These are phyloP conservation scores for Ophiocordyceps unilateralis DNA, from an alignment of 2,329 filamentous ascomycete genomes.

Conservation along the genomic window DNA sequence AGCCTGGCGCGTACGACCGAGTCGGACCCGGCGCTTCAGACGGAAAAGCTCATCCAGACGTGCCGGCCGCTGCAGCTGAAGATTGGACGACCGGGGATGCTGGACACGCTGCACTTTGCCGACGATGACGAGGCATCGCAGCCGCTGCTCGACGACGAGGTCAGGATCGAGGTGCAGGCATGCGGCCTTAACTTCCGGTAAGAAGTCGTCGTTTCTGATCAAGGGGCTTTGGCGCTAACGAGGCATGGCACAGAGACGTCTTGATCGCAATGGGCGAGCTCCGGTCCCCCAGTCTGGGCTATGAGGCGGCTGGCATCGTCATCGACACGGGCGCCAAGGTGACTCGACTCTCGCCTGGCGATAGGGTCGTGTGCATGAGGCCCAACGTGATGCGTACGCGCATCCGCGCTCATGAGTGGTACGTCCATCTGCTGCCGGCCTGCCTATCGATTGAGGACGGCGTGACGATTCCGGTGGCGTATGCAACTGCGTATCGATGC, in stretches of 20 bases:
- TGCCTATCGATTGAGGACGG: not conserved
- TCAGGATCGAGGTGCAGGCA: slow-evolving; percentile 1
- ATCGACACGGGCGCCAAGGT: not conserved
- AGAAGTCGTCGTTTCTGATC: not conserved
- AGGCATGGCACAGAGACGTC: not conserved
- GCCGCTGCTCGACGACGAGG: not conserved
- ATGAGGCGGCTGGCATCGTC: slow-evolving; percentile 1
- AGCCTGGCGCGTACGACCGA: not conserved
- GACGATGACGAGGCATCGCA: not conserved
- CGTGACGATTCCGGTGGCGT: not conserved
- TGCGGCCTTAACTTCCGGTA: slow-evolving; percentile 1
- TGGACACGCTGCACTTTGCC: slow-evolving; percentile 1
- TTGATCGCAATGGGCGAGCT: slow-evolving; percentile 1
- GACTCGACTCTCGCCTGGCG: not conserved
- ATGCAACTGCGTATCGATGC: not conserved
- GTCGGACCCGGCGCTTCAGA: not conserved
- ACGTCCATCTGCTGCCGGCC: not conserved
- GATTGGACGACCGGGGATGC: slow-evolving; percentile 1
- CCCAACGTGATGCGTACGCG: not conserved
- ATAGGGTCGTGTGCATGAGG: not conserved
- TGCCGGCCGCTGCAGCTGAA: not conserved
- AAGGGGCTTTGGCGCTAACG: not conserved
- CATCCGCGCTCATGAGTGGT: not conserved
- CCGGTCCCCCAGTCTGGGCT: not conserved
- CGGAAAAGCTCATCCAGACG: not conserved